Evolutionary conservation across 495 filamentous ascomycete genomes (phyloP).

Genomic region (Neurospora sp.): DNA sequence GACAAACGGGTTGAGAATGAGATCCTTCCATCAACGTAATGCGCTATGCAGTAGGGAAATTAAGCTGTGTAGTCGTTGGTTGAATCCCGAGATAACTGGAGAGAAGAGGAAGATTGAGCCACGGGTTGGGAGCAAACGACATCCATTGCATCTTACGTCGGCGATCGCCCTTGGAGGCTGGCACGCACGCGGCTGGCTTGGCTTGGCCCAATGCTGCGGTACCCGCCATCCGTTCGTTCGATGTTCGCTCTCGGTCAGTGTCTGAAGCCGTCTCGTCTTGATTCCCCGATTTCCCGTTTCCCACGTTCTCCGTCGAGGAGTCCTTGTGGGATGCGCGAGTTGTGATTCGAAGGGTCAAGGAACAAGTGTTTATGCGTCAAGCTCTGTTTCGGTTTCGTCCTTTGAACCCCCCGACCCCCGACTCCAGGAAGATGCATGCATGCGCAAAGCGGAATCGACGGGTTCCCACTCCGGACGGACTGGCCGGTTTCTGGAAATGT

Average conservation of each 20-base stretch:
- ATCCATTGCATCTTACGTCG: neutral
- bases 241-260: neutral
- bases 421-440: neutral
- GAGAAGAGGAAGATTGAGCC: neutral
- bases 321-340: neutral
- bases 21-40: neutral
- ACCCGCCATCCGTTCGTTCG: neutral
- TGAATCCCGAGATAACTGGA: neutral
- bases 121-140: neutral
- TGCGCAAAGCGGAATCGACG: neutral
- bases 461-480: neutral
- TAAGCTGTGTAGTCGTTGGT: neutral
- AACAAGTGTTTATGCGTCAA: neutral
- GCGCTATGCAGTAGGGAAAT: neutral
- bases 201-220: neutral
- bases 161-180: neutral
- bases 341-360: neutral
- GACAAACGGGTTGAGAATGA: neutral
- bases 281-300: neutral
- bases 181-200: neutral
- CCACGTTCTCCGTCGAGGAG: neutral
- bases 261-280: neutral
- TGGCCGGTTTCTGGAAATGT: neutral
- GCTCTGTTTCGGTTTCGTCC: neutral
- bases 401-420: neutral